These are phyloP conservation scores for Halophytophthora polymorphica DNA, from an alignment of 352 stramenopile genomes.

Conservation along the genomic window DNA sequence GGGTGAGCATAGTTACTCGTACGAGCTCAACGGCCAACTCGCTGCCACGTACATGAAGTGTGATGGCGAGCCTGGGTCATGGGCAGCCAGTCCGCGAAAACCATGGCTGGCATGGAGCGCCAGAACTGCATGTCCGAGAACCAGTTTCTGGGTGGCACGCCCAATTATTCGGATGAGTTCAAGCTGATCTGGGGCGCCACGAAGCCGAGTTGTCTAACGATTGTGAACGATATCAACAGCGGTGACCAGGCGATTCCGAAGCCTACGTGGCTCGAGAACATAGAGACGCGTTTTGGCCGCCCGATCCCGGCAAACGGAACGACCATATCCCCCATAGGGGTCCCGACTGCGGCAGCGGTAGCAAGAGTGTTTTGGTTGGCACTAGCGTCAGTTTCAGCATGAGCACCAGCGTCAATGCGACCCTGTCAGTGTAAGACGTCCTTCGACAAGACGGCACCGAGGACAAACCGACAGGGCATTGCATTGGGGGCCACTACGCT, in stretches of 20 bases:
- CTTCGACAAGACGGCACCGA: too few species aligned
- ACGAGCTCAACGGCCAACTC: conserved; percentile 41
- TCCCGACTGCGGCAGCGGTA: too few species aligned
- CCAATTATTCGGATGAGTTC: conserved; percentile 46
- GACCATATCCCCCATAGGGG: not conserved
- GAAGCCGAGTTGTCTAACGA: conserved; percentile 39
- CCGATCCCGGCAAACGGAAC: conserved; percentile 24
- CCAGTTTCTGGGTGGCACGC: conserved; percentile 44
- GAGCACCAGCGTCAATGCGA: too few species aligned
- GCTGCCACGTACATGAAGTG: conserved; percentile 42
- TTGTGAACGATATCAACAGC: conserved; percentile 39
- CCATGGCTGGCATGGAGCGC: conserved; percentile 49
- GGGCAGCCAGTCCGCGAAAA: conserved; percentile 28
- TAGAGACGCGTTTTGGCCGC: conserved; percentile 39
- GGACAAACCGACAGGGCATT: too few species aligned
- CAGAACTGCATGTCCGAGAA: conserved; percentile 59
- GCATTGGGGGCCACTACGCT: too few species aligned
- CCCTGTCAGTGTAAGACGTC: too few species aligned
- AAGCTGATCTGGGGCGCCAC: conserved; percentile 40
- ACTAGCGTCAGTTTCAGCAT: too few species aligned
- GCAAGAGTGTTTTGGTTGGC: too few species aligned
- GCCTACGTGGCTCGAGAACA: conserved; percentile 32
- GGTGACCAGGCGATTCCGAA: conserved; percentile 31
- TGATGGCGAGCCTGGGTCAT: conserved; percentile 20
- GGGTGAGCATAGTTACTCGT: conserved; percentile 51